phyloP scores from a whole-genome alignment of 2,329 filamentous ascomycete genomes.

The Fusarium miscanthi region DNA sequence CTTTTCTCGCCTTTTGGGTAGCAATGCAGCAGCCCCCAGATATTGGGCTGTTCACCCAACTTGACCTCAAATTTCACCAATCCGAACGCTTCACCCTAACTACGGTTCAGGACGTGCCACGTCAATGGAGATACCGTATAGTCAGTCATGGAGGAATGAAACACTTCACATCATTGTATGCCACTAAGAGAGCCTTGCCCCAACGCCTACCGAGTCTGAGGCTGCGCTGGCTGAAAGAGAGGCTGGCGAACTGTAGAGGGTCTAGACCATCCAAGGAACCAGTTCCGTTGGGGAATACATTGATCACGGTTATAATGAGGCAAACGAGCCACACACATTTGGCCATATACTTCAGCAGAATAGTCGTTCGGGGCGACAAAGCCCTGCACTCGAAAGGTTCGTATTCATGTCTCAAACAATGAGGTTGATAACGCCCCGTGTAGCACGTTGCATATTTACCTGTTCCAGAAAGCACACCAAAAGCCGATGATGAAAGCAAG shows the following conservation, averaged over 20 bases:
- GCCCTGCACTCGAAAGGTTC: conserved; percentile 29
- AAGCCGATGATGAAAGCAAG: conserved; percentile 20
- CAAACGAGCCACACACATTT: conserved; percentile 1
- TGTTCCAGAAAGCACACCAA: conserved; percentile 32
- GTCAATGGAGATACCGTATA: conserved; percentile 1
- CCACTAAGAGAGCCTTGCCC: background rate
- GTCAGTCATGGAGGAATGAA: background rate
- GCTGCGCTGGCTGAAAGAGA: conserved; percentile 7
- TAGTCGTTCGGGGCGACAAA: conserved; percentile 16
- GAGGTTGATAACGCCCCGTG: conserved; percentile 25
- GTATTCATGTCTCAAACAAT: conserved; percentile 37
- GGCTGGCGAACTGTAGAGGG: background rate
- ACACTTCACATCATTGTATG: conserved; percentile 1
- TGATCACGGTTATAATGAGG: background rate
- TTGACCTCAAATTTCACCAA: background rate
- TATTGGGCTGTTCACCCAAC: background rate
- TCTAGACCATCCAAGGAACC: background rate
- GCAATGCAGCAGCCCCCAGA: conserved; percentile 24
- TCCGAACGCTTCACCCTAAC: conserved; percentile 15
- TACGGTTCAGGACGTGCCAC: conserved; percentile 13
- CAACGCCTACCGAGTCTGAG: conserved; percentile 6
- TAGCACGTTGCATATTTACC: conserved; percentile 30
- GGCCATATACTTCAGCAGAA: background rate
- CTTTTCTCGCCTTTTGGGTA: conserved; percentile 23
- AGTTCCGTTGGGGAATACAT: background rate